These are phyloP conservation scores for Mortierella sp. DNA, from an alignment of 371 early-diverging fungal species.

Conservation along the genomic window DNA sequence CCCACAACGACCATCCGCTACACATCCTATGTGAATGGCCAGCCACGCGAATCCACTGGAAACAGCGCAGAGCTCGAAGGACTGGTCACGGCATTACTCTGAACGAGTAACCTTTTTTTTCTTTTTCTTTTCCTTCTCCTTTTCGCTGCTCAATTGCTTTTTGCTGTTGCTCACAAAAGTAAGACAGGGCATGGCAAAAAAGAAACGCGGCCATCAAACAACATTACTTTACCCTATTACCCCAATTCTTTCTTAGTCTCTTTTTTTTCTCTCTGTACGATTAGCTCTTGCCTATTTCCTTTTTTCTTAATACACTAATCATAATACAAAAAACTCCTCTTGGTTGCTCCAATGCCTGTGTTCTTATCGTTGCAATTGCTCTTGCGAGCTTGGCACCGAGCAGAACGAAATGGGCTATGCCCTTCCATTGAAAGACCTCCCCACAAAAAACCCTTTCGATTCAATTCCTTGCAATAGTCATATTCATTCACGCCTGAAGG, in stretches of 20 bases:
- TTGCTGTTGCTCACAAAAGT: not conserved
- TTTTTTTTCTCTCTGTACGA: not conserved
- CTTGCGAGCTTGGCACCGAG: conserved; percentile 2
- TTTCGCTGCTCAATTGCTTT: not conserved
- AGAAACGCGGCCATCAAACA: not conserved
- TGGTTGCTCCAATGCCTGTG: not conserved
- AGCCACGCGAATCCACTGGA: conserved; percentile 26
- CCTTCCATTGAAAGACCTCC: not conserved
- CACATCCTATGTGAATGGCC: conserved; percentile 38
- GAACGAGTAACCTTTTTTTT: not conserved
- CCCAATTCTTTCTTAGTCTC: not conserved
- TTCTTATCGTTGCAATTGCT: not conserved
- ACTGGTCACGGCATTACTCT: conserved; percentile 44
- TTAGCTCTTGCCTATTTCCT: not conserved
- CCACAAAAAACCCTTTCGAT: not conserved
- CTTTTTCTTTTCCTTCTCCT: not conserved
- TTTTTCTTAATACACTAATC: not conserved
- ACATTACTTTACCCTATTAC: not conserved
- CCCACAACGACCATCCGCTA: conserved; percentile 45
- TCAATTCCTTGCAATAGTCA: not conserved
- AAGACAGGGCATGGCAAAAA: not conserved
- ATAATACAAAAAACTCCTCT: not conserved
- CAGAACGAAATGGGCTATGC: conserved; percentile 7
- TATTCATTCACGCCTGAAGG: not conserved
- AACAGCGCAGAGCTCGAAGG: conserved; percentile 58